Evolutionary conservation across 2,329 filamentous ascomycete genomes (phyloP), one percentile per base, ranked within the genome.

Genomic region (Camptophora hylomeconis): DNA sequence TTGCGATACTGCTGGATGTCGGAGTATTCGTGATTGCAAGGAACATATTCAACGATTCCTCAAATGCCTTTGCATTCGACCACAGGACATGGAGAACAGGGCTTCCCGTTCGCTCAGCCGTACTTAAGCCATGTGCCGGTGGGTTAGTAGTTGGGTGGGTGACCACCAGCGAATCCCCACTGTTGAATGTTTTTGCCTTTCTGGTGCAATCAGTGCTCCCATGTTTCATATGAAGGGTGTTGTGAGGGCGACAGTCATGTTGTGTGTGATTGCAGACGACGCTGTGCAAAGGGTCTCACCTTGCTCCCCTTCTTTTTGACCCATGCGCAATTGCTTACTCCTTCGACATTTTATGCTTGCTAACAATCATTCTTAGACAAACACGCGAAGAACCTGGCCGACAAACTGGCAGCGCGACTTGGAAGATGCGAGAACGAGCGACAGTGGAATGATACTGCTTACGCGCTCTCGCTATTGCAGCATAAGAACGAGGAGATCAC

Each of bases 391-490:
- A 87, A 98, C 52, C 67, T 98, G 16, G 77, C 89, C 0, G 79
- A 87, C 38, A 98, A 98, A 56, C 65, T 98, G 37, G 86, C 89
- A 1, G 84, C 86, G 4, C 71, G 89, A 41, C 66, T 98, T 24
- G 65, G 70, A 2, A 70, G 87, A 25, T 94, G 86, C 48, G 86
- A 94, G 50, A 92, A 70, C 26, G 87, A 98, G 58, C 68, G 86
- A 39, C 86, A 95, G 52, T 98, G 89, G 89, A 92, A 87, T 50
- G 89, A 98, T 57, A 86, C 95, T 23, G 82, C 87, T 0, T 98
- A 84, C 60, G 86, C 86, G 3, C 59, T 98, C 35, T 83, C 83
- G 3, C 57, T 94, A 35, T 58, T 98, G 32, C 86, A 84, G 48
- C 89, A 98, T 44, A 63, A 62, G 43, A 45, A 42, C 17, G 58